Evolutionary conservation across 805 yeast species (phyloP), one percentile per base, ranked within the genome.

Genomic region (Schizosaccharomyces japonicus): DNA sequence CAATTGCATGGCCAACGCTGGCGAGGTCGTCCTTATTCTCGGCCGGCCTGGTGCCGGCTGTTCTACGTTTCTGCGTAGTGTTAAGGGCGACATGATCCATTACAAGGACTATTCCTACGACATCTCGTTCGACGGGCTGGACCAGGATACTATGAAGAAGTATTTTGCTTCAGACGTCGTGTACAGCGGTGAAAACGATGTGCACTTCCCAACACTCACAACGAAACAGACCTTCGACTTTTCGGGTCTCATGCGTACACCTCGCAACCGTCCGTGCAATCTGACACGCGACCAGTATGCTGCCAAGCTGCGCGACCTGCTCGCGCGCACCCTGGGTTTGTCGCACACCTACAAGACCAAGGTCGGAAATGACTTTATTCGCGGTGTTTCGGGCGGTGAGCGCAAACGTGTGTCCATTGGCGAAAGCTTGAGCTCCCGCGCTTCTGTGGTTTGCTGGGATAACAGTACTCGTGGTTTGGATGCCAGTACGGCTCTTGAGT

Each of bases 401-500:
- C 66, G 92, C 53, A 79, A 80, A 62, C 72, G 92, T 65, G 87
- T 80, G 2, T 77, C 87, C 8, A 75, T 80, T 55, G 82, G 84
- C 8, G 93, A 80, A 62, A 80, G 80, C 1, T 63, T 78, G 44
- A 70, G 78, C 44, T 67, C 76, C 46, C 73, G 76, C 27, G 78
- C 82, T 28, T 64, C 71, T 45, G 65, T 78, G 47, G 76, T 71
- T 52, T 73, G 80, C 60, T 77, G 80, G 74, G 85, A 80, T 65
- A 81, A 81, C 57, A 78, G 87, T 4, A 81, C 93, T 4, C 72
- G 90, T 65, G 93, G 93, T 55, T 67, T 81, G 50, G 93, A 80
- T 62, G 70, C 90, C 3, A 79, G 90, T 8, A 80, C 90, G 39
- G 92, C 93, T 2, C 66, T 78, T 52, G 85, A 79, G 57, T 80